Percentiles rank a stretch among this genome's conserved stretches.
phyloP scores from a whole-genome alignment of 1,284 basidiomycete species.

The Ganoderma sinense region DNA sequence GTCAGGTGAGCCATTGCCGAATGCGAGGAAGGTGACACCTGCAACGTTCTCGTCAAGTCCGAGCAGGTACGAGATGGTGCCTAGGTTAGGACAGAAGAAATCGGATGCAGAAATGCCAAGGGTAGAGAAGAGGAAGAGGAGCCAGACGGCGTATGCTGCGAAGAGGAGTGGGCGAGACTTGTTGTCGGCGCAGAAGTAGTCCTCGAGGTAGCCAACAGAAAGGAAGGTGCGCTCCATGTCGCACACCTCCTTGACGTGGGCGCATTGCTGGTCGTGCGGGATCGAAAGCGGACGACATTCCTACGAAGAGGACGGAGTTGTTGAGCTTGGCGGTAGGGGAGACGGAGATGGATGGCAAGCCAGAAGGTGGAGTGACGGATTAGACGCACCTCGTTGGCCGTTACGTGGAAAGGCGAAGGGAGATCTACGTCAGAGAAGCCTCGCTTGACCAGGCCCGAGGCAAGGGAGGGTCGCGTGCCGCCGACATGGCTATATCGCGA shows the following conservation, averaged over 20 bases:
- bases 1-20: conserved; percentile 94
- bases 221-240: conserved; percentile 67
- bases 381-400: conserved; percentile 21
- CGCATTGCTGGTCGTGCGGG: conserved; percentile 66
- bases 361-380: background rate
- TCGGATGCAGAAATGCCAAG: conserved; percentile 93
- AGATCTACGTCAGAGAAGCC: conserved; percentile 17
- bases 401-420: conserved; percentile 8
- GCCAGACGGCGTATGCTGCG: conserved; percentile 73
- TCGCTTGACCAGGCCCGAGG: conserved; percentile 30
- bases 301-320: conserved; percentile 7
- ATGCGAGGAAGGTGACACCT: conserved; percentile 92
- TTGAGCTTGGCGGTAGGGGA: background rate
- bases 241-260: conserved; percentile 64
- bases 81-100: conserved; percentile 95
- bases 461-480: conserved; percentile 32
- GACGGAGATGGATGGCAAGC: background rate
- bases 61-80: conserved; percentile 83
- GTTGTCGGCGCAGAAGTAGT: conserved; percentile 72
- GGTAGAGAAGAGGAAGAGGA: conserved; percentile 86
- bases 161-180: conserved; percentile 68
- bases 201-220: conserved; percentile 70
- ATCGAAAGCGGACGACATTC: conserved; percentile 55
- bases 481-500: conserved; percentile 58
- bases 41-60: conserved; percentile 91